Evolutionary conservation across 768 basidiomycete genomes (phyloP).

Genomic region (Leucosporidium creatinivorum): DNA sequence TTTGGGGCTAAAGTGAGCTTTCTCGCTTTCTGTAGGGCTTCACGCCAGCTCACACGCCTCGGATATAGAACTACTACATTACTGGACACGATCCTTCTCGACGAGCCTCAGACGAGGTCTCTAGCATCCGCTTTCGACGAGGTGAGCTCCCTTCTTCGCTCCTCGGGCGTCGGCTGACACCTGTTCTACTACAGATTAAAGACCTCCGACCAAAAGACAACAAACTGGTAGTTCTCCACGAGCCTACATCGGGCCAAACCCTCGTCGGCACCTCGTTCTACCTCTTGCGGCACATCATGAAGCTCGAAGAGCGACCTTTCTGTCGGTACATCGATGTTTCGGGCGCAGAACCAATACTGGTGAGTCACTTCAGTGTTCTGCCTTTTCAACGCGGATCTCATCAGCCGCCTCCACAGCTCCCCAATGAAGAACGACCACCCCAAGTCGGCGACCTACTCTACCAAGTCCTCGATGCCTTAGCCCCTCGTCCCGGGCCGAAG

Average conservation of each 20-base stretch:
- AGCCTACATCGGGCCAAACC: constrained; percentile 3
- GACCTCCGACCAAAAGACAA: background rate
- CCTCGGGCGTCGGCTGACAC: background rate
- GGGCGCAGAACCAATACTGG: background rate
- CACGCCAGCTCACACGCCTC: too few species aligned
- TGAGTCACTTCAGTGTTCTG: background rate
- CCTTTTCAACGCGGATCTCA: background rate
- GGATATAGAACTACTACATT: background rate
- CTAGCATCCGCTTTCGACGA: background rate
- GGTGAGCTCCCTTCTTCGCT: background rate
- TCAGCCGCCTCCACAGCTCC: background rate
- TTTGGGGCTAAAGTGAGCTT: background rate
- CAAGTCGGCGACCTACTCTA: background rate
- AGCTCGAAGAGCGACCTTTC: too few species aligned
- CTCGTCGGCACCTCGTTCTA: background rate
- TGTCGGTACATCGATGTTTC: constrained; percentile 8
- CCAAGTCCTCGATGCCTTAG: background rate
- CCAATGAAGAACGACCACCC: too few species aligned
- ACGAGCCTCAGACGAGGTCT: background rate
- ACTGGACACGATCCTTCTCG: constrained; percentile 4
- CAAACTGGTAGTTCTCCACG: background rate
- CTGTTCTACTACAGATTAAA: too few species aligned
- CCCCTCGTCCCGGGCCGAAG: too few species aligned
- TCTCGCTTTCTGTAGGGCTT: too few species aligned
- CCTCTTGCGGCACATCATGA: background rate